Evolutionary conservation across 1,284 basidiomycete genomes (phyloP).

Genomic region (Schizophyllum commune): DNA sequence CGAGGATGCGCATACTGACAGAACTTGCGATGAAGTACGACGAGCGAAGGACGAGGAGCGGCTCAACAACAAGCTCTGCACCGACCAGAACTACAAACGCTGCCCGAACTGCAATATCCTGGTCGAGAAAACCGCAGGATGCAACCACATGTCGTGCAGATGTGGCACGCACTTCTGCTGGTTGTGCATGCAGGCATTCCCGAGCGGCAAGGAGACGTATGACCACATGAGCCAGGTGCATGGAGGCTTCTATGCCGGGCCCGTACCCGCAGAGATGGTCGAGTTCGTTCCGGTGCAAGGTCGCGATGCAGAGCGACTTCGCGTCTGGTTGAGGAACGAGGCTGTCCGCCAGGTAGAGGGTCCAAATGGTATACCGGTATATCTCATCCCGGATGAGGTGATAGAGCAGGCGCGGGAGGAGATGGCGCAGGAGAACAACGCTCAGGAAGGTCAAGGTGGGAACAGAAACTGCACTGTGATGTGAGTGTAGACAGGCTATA

Average conservation of each 20-base stretch:
- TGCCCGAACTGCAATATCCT: slow-evolving; percentile 19
- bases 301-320: no score
- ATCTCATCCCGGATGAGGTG: no score
- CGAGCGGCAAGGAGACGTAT: slow-evolving; percentile 1
- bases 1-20: slow-evolving; percentile 1
- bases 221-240: slow-evolving; percentile 1
- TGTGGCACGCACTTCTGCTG: slow-evolving; percentile 23
- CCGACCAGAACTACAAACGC: slow-evolving; percentile 8
- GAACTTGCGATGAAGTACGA: slow-evolving; percentile 1
- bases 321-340: no score
- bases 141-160: slow-evolving; percentile 21
- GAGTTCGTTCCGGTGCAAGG: no score
- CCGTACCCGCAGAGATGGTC: no score
- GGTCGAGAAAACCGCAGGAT: slow-evolving; percentile 22
- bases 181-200: slow-evolving; percentile 4
- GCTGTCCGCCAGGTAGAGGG: no score
- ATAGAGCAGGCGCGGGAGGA: no score
- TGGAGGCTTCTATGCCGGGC: background rate
- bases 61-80: background rate
- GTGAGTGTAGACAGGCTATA: no score
- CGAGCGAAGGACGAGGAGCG: background rate
- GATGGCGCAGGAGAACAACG: no score
- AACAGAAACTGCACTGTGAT: no score
- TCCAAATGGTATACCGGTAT: no score
- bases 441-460: no score